These are phyloP conservation scores for Verbena officinalis DNA, from an alignment of 257 asterid genomes.

Conservation along the genomic window DNA sequence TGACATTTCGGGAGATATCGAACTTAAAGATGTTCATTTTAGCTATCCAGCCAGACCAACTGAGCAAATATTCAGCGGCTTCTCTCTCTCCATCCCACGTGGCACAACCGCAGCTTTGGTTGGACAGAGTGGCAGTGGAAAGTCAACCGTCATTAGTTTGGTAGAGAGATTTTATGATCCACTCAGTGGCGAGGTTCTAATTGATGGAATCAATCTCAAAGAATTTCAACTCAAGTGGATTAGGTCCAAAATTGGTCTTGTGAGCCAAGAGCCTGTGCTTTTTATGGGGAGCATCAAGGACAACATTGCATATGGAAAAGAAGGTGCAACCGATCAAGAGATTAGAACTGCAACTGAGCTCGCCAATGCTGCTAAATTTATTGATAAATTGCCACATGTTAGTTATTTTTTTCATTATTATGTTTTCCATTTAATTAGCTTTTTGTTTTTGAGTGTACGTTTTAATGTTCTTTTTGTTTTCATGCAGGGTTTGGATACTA, in stretches of 20 bases:
- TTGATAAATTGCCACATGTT: conserved; percentile 82
- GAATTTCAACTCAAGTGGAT: conserved; percentile 86
- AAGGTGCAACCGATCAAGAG: conserved; percentile 68
- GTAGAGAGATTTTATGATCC: conserved; percentile 89
- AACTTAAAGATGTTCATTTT: conserved; percentile 57
- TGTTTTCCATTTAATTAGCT: neutral
- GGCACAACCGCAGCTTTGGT: conserved; percentile 88
- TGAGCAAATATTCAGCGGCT: conserved; percentile 67
- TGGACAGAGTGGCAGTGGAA: conserved; percentile 92
- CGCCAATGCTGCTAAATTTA: conserved; percentile 82
- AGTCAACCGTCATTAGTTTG: conserved; percentile 79
- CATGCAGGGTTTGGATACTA: conserved; percentile 69
- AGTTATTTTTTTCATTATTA: neutral
- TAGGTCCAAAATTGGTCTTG: conserved; percentile 80
- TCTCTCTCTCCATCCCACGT: conserved; percentile 58
- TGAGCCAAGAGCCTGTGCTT: conserved; percentile 86
- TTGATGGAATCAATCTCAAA: conserved; percentile 71
- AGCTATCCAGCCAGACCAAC: conserved; percentile 84
- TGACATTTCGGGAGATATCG: conserved; percentile 70
- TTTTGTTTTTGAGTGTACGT: conserved; percentile 11
- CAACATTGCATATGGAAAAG: conserved; percentile 75
- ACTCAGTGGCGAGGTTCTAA: conserved; percentile 63
- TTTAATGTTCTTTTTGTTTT: neutral
- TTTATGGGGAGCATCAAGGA: conserved; percentile 78
- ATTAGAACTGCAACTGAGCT: conserved; percentile 61